phyloP scores from a whole-genome alignment of 163 green algal genomes.

The Scenedesmus sp. region DNA sequence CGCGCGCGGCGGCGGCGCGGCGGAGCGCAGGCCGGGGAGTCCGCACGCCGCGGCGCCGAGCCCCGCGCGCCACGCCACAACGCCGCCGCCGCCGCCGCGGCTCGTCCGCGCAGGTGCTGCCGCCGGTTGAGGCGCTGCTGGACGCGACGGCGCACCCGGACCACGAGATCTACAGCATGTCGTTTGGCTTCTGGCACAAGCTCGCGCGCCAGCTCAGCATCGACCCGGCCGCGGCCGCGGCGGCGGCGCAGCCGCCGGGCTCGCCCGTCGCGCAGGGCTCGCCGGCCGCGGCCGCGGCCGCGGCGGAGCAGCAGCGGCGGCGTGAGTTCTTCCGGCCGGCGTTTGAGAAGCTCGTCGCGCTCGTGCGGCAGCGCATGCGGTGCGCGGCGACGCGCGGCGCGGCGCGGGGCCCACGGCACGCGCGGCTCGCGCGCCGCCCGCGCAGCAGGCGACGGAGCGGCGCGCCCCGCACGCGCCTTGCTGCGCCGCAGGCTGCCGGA shows the following conservation, averaged over 20 bases:
- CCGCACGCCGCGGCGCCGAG: too few relatives aligned
- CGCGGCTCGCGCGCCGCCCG: too few relatives aligned
- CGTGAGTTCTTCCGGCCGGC: constrained; percentile 69
- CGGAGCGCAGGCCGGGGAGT: too few relatives aligned
- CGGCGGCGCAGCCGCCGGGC: constrained; percentile 1
- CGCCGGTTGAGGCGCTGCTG: constrained; percentile 88
- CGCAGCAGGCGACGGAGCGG: too few relatives aligned
- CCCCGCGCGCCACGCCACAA: too few relatives aligned
- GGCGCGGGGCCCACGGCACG: too few relatives aligned
- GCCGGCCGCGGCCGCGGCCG: background rate
- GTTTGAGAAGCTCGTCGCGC: constrained; percentile 71
- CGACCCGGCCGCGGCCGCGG: background rate
- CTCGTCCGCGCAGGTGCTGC: constrained; percentile 47
- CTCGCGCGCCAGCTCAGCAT: constrained; percentile 58
- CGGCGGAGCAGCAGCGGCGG: constrained; percentile 55
- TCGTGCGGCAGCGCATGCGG: constrained; percentile 66
- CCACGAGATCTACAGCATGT: constrained; percentile 79
- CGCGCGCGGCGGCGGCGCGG: too few relatives aligned
- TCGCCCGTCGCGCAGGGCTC: constrained; percentile 1
- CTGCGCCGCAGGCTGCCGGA: constrained; percentile 38
- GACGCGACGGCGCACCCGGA: constrained; percentile 88
- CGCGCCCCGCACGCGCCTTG: too few relatives aligned
- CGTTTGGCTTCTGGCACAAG: constrained; percentile 95
- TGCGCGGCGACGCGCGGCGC: too few relatives aligned
- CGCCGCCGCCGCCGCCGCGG: background rate